Evolutionary conservation across 352 stramenopile genomes (phyloP).

Genomic region (Hyaloperonospora arabidopsidis): DNA sequence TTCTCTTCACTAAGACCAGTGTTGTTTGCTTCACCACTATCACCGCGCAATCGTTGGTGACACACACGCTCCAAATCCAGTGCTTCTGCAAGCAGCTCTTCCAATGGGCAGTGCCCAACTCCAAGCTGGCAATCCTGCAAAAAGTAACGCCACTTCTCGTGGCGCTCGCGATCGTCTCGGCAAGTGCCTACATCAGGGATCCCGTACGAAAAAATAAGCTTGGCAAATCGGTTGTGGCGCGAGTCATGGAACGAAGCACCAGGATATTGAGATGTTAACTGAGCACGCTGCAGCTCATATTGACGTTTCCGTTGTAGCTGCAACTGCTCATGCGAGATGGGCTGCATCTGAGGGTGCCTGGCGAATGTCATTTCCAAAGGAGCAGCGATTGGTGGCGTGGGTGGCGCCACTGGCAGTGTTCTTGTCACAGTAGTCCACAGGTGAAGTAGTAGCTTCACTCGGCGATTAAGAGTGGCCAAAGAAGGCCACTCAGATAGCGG

Average conservation of each 20-base stretch:
- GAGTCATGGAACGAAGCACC: conserved; percentile 18
- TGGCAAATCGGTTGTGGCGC: conserved; percentile 67
- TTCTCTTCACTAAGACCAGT: conserved; percentile 17
- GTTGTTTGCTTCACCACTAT: conserved; percentile 4
- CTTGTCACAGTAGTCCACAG: conserved; percentile 34
- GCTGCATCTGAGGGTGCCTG: conserved; percentile 13
- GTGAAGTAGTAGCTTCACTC: conserved; percentile 42
- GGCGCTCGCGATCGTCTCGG: conserved; percentile 33
- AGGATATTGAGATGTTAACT: conserved; percentile 15
- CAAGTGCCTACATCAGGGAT: conserved; percentile 68
- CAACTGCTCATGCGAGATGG: conserved; percentile 9
- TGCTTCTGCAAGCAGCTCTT: conserved; percentile 46
- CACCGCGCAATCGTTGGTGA: conserved; percentile 27
- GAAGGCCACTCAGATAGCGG: conserved; percentile 37
- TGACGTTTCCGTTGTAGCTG: conserved; percentile 12
- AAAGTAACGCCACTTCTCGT: conserved; percentile 81
- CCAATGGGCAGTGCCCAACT: conserved; percentile 33
- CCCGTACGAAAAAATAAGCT: conserved; percentile 66
- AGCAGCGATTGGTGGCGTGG: conserved; percentile 5
- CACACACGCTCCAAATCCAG: conserved; percentile 56
- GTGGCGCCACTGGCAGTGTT: conserved; percentile 6
- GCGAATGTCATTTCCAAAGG: conserved; percentile 9
- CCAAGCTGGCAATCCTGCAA: conserved; percentile 42
- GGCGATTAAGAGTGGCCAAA: conserved; percentile 40
- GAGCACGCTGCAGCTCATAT: conserved; percentile 18